Base-by-base conservation (phyloP, 352 stramenopile species). In the Phytopythium aichiense region DNA sequence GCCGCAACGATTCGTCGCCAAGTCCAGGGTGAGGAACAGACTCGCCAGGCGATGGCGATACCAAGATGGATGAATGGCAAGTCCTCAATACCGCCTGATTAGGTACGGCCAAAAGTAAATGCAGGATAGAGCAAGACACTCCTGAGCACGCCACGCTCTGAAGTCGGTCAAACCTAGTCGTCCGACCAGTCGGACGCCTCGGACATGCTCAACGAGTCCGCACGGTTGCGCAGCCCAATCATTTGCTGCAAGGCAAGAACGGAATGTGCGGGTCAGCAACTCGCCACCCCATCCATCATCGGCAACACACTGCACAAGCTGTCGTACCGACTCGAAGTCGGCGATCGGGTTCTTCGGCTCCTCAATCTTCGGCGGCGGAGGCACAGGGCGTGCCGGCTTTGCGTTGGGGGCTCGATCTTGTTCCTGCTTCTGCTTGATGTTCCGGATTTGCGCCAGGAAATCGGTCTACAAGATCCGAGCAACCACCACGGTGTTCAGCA, bases 171-270 rank as follows among this genome's bases (percentile, higher is more conserved):
- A 28, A 8, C n/a, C 64, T 72, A 92, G 15, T 95, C 79, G 53
- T 95, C 87, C 23, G 87, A 95, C 87, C 87, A 95, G 61, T 95
- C 87, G 4, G 87, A 95, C 8, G 83, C 81, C 64, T 92, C 83
- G 16, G 84, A 94, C 76, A 95, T 79, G 51, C 81, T 91, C 54
- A 95, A 58, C 33, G 87, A 95, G 58, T 89, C 83, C 33, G 74
- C 68, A 23, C 84, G 81, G 58, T 89, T 72, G n/a, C 85, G 84
- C 20, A 95, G 56, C 30, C 87, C 87, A 42, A 88, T 65, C 70
- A 95, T 94, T 91, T 93, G 83, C 87, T 95, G 62, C 60, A 74
- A 38, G 49, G 31, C 4, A 4, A 53, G 33, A 37, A 5, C 23
- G 46, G 40, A 7, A 70, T 31, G 31, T 45, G 18, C 55, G 13